Conservation (phyloP, 1,284 basidiomycete species). For the Microbotryum intermedium region DNA sequence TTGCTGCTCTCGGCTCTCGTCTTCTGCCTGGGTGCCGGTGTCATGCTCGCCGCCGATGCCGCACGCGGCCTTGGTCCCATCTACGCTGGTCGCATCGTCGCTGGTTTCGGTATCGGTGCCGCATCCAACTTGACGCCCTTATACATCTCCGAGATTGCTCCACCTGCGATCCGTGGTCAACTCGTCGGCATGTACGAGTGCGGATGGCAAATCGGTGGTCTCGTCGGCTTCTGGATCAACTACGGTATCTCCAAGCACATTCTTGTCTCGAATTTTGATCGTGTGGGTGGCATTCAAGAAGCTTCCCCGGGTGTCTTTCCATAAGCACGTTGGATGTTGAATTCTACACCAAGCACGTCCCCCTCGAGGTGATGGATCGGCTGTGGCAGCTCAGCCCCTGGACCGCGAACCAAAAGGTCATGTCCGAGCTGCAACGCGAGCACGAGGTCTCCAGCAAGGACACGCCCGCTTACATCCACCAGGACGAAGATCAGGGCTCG, state of each 20-base stretch:
- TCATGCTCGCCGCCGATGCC: slow-evolving; percentile 15
- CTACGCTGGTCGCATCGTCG: slow-evolving; percentile 51
- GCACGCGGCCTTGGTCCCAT: slow-evolving; percentile 22
- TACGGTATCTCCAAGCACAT: no score
- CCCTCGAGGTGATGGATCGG: slow-evolving; percentile 29
- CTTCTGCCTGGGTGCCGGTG: slow-evolving; percentile 34
- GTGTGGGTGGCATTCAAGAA: no score
- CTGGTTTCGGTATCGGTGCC: slow-evolving; percentile 63
- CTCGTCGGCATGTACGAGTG: slow-evolving; percentile 37
- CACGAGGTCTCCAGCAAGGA: not conserved
- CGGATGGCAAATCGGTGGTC: slow-evolving; percentile 35
- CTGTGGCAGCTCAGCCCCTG: slow-evolving; percentile 21
- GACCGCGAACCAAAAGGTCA: slow-evolving; percentile 11
- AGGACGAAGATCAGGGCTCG: not conserved
- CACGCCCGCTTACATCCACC: not conserved
- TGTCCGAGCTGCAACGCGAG: slow-evolving; percentile 9
- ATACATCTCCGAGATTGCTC: slow-evolving; percentile 33
- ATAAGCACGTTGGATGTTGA: no score
- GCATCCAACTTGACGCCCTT: slow-evolving; percentile 40
- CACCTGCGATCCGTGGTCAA: slow-evolving; percentile 35
- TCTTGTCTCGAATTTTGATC: not conserved
- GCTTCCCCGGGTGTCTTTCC: no score
- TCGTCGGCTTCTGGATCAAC: slow-evolving; percentile 20
- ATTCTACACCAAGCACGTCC: slow-evolving; percentile 25
- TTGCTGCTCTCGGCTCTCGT: slow-evolving; percentile 29